These are phyloP conservation scores for Lasiodiplodia citricola DNA, from an alignment of 2,329 filamentous ascomycete genomes.

Conservation along the genomic window DNA sequence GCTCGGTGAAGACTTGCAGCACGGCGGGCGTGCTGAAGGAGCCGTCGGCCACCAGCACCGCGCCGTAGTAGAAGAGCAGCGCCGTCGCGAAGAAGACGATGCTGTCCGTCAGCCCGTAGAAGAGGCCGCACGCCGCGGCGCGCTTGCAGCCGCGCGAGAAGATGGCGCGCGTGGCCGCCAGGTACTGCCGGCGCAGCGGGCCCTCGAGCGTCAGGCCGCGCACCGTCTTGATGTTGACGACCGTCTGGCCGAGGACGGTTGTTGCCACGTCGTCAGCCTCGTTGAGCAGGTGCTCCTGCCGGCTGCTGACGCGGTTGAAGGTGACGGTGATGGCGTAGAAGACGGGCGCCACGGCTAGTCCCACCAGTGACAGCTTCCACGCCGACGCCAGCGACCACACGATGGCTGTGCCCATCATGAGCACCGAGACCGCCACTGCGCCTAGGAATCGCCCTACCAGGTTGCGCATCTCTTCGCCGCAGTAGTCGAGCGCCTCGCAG, in stretches of 20 bases:
- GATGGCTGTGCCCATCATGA: conserved; percentile 73
- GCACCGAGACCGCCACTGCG: conserved; percentile 67
- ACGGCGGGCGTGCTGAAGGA: conserved; percentile 62
- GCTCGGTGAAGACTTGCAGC: conserved; percentile 77
- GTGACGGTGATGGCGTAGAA: conserved; percentile 69
- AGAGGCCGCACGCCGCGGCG: conserved; percentile 68
- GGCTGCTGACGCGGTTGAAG: conserved; percentile 68
- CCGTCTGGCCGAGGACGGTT: conserved; percentile 73
- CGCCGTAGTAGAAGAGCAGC: conserved; percentile 83
- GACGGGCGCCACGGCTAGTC: conserved; percentile 70
- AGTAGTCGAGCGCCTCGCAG: conserved; percentile 75
- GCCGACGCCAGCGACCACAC: conserved; percentile 75
- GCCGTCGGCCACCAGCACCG: conserved; percentile 62
- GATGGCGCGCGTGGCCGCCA: conserved; percentile 55
- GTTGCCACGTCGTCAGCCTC: conserved; percentile 65
- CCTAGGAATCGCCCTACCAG: conserved; percentile 79
- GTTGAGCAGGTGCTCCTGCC: conserved; percentile 75
- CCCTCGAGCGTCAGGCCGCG: conserved; percentile 74
- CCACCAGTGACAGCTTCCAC: conserved; percentile 82
- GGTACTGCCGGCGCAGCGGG: conserved; percentile 71
- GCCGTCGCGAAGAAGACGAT: conserved; percentile 75
- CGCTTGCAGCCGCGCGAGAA: conserved; percentile 68
- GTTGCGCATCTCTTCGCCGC: conserved; percentile 86
- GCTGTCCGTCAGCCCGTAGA: conserved; percentile 80
- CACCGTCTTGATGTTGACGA: conserved; percentile 80